Evolutionary conservation across 208 protist genomes (phyloP), one percentile per base, ranked within the genome.

Genomic region (Blastocrithidia nonstop): DNA sequence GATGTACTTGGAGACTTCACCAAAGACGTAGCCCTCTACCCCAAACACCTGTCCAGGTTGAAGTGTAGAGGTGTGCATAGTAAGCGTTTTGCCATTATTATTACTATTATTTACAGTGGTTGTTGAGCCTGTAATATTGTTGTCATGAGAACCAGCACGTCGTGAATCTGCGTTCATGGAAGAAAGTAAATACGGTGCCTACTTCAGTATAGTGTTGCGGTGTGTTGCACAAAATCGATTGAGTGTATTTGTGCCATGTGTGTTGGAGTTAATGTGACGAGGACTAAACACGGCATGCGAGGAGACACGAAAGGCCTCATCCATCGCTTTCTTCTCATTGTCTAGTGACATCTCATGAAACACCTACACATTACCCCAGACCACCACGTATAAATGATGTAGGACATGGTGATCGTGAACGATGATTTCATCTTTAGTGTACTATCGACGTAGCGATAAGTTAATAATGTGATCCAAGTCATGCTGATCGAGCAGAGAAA

Each of bases 341-440:
- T n/a, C n/a, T n/a, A n/a, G n/a, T n/a, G n/a, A 60, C 37, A 54
- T 54, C 16, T 58, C 20, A 33, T 49, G 50, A 37, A 86, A 89
- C 28, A 79, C 80, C 9, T 89, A 69, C 21, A 89, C 75, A 25
- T 60, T 50, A 31, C 80, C 80, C 65, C 71, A 80, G n/a, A 81
- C 39, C 4, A 89, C 69, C 9, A 71, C 41, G 61, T 70, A 73
- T 13, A 83, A 23, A 63, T 89, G 71, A 36, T 54, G 33, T 31
- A 70, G 26, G 17, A 24, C 39, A 1, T 24, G 44, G 11, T 57
- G 45, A 37, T 43, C 36, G 35, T 61, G 36, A 15, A 83, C 43
- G 32, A 89, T 64, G 41, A 68, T 49, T 24, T 86, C 80, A 8
- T 71, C 71, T 3, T 23, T 19, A 1, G 63, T 53, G 60, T 85